These are phyloP conservation scores for Paragyromitra xinjiangensis DNA, from an alignment of 495 filamentous ascomycete genomes.

Conservation along the genomic window DNA sequence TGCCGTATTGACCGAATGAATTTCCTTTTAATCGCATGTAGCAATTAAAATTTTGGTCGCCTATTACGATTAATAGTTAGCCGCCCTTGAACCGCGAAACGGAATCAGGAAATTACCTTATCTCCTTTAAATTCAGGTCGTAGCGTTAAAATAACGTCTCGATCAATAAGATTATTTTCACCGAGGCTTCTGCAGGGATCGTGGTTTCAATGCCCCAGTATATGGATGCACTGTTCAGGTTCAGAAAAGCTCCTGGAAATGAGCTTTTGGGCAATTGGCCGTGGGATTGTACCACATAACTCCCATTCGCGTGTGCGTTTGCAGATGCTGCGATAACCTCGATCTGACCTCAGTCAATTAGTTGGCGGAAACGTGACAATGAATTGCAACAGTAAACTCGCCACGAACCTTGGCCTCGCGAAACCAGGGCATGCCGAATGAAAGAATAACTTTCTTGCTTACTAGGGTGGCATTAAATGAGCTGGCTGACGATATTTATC, in stretches of 20 bases:
- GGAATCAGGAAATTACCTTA: background rate
- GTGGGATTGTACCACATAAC: background rate
- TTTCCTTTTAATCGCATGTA: slow-evolving; percentile 4
- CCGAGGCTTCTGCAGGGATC: background rate
- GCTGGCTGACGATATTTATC: slow-evolving; percentile 1
- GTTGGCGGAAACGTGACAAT: slow-evolving; percentile 13
- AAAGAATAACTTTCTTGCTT: background rate
- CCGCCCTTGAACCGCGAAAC: background rate
- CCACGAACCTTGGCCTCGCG: slow-evolving; percentile 3
- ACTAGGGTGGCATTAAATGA: slow-evolving; percentile 3
- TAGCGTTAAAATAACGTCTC: background rate
- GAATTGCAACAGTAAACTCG: background rate
- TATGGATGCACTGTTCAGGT: background rate
- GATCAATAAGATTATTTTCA: background rate
- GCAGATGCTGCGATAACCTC: background rate
- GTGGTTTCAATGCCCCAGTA: background rate
- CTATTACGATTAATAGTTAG: background rate
- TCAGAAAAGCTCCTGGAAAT: background rate
- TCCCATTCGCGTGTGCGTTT: background rate
- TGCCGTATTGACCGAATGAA: slow-evolving; percentile 12
- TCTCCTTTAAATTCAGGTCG: background rate
- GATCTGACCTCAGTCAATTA: slow-evolving; percentile 5
- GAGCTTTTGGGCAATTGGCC: background rate
- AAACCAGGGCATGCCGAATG: background rate
- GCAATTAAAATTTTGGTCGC: background rate